Percentiles rank a stretch among this genome's conserved stretches.
These are phyloP conservation scores for Lantana camara DNA, from an alignment of 257 asterid species.

Conservation along the genomic window DNA sequence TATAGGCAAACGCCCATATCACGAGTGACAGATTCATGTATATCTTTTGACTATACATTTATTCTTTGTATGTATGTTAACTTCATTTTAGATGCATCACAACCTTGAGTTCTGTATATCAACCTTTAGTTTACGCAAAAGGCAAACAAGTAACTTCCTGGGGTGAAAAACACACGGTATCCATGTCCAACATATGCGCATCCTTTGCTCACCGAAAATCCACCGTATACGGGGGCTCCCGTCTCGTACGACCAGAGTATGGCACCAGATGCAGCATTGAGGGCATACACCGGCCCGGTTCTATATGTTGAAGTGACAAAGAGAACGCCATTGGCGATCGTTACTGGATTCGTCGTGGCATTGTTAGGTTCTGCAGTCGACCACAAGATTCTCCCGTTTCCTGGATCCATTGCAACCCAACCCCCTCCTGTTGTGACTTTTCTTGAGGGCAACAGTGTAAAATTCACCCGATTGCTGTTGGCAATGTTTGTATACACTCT, in stretches of 20 bases:
- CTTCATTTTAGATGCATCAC: no score
- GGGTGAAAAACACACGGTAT: no score
- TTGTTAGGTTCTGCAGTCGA: slow-evolving; percentile 43
- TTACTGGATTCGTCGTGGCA: slow-evolving; percentile 40
- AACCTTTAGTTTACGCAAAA: slow-evolving; percentile 36
- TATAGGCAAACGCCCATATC: no score
- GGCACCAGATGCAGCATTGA: slow-evolving; percentile 33
- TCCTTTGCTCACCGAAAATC: slow-evolving; percentile 53
- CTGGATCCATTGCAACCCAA: no score
- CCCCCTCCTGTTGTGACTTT: slow-evolving; percentile 37
- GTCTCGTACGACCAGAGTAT: slow-evolving; percentile 52
- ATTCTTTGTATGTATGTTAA: no score
- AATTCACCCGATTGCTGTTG: slow-evolving; percentile 19
- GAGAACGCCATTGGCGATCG: slow-evolving; percentile 46
- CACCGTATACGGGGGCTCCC: slow-evolving; percentile 46
- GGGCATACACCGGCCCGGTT: slow-evolving; percentile 51
- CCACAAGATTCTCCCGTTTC: no score
- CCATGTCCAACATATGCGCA: slow-evolving; percentile 36
- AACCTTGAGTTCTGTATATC: no score
- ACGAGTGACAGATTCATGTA: no score
- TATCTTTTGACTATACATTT: no score
- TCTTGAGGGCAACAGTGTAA: slow-evolving; percentile 38
- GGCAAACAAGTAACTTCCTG: slow-evolving; percentile 48
- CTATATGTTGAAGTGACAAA: slow-evolving; percentile 46
- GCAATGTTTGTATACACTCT: slow-evolving; percentile 54